Base-by-base conservation (phyloP, 306 rosid species). In the Urtica urens region DNA sequence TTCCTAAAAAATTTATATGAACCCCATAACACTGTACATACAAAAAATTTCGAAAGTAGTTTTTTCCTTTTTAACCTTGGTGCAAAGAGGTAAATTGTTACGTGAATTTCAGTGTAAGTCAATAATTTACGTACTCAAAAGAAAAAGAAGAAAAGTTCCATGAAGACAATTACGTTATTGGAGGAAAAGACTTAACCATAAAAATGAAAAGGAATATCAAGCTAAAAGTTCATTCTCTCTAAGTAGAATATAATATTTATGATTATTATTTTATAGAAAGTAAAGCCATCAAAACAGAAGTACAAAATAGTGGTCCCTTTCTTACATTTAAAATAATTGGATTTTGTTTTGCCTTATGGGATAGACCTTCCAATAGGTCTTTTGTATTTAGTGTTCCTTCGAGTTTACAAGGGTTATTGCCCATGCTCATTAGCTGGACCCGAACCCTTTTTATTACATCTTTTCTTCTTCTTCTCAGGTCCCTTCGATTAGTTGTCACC, bases 241-340 rank as follows among this genome's bases (percentile, higher is more conserved):
- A n/a, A n/a, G n/a, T n/a, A n/a, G n/a, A n/a, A n/a, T n/a, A n/a
- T n/a, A n/a, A n/a, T n/a, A n/a, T n/a, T n/a, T n/a, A n/a, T n/a
- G n/a, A n/a, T n/a, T n/a, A n/a, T n/a, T n/a, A n/a, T n/a, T n/a
- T n/a, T n/a, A n/a, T n/a, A n/a, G n/a, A n/a, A 72, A 72, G 68
- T 77, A 59, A 58, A 63, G 48, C 67, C 64, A 67, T 2, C n/a
- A n/a, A n/a, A n/a, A 70, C 17, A 44, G 23, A 61, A 62, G 45
- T 58, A 64, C 65, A 59, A 58, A 62, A 67, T 24, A 38, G 75
- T 60, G 86, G 86, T 72, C 86, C 82, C 63, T 54, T 16, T 53
- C 13, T 48, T 26, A 34, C 13, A 35, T 5, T 14, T 22, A 41
- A 8, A 40, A 18, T 22, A 38, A 11, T 46, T 56, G 20, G 59